These are phyloP conservation scores for Takakia lepidozioides DNA, from an alignment of 225 moss, liverwort and hornwort genomes.

Conservation along the genomic window DNA sequence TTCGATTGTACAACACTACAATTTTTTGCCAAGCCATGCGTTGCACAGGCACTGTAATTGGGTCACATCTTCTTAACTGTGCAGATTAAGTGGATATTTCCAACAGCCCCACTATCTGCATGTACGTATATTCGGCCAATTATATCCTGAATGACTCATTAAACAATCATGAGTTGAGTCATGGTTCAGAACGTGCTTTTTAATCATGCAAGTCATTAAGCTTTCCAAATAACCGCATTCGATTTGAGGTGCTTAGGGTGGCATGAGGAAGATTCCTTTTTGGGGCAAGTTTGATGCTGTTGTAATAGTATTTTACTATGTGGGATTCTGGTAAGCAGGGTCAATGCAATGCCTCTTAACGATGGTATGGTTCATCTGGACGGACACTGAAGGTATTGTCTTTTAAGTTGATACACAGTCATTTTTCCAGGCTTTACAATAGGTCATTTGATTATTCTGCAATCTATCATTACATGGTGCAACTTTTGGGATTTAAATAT, in stretches of 20 bases:
- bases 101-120: constrained; percentile 45
- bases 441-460: too few relatives aligned
- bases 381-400: constrained; percentile 3
- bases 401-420: too few relatives aligned
- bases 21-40: not conserved
- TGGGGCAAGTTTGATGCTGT: constrained; percentile 1
- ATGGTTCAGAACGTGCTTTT: constrained; percentile 3
- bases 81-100: constrained; percentile 59
- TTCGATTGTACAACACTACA: not conserved
- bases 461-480: too few relatives aligned
- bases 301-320: too few relatives aligned
- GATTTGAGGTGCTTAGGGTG: too few relatives aligned
- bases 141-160: constrained; percentile 25
- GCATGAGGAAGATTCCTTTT: not conserved
- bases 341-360: constrained; percentile 6
- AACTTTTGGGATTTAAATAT: too few relatives aligned
- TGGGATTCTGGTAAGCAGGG: too few relatives aligned
- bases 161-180: not conserved
- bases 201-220: too few relatives aligned
- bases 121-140: constrained; percentile 39
- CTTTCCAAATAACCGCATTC: too few relatives aligned
- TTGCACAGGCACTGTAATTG: not conserved
- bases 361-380: constrained; percentile 11
- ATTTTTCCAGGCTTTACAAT: too few relatives aligned
- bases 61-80: not conserved